Conservation (phyloP, 2,329 filamentous ascomycete species). For the Fusarium sp. region DNA sequence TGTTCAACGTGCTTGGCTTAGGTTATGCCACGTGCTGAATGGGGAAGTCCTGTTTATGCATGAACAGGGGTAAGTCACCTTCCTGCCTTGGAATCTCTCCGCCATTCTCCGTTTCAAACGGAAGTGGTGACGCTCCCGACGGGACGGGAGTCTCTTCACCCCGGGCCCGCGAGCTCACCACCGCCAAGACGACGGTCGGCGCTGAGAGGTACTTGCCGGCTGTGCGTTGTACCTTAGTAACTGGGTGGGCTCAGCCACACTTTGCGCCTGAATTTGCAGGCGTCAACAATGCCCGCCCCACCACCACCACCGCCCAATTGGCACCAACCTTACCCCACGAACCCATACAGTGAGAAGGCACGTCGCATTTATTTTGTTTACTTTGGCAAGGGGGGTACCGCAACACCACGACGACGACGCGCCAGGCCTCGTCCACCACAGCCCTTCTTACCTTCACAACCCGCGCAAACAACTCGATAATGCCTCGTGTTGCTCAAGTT, state of each 20-base stretch:
- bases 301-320: background rate
- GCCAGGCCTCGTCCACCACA: conserved; percentile 44
- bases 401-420: conserved; percentile 49
- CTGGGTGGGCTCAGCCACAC: conserved; percentile 22
- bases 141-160: background rate
- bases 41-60: conserved; percentile 12
- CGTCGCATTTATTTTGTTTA: conserved; percentile 51
- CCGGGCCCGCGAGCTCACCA: background rate
- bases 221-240: background rate
- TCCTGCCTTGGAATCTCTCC: conserved; percentile 32
- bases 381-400: conserved; percentile 45
- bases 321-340: conserved; percentile 36
- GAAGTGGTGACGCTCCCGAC: background rate
- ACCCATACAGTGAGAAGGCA: conserved; percentile 1
- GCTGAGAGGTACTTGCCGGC: background rate
- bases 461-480: conserved; percentile 52
- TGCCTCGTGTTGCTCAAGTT: conserved; percentile 73
- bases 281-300: conserved; percentile 4
- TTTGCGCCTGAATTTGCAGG: conserved; percentile 39
- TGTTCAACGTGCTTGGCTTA: conserved; percentile 35
- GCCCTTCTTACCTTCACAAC: conserved; percentile 38
- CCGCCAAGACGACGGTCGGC: background rate
- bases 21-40: conserved; percentile 33
- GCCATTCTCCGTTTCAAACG: conserved; percentile 35
- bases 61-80: conserved; percentile 20